A percentile compares a stretch with the other conserved stretches of the same genome.
These are phyloP conservation scores for Nymphaea thermarum DNA, from an alignment of 164 flowering plant genomes.

Conservation along the genomic window DNA sequence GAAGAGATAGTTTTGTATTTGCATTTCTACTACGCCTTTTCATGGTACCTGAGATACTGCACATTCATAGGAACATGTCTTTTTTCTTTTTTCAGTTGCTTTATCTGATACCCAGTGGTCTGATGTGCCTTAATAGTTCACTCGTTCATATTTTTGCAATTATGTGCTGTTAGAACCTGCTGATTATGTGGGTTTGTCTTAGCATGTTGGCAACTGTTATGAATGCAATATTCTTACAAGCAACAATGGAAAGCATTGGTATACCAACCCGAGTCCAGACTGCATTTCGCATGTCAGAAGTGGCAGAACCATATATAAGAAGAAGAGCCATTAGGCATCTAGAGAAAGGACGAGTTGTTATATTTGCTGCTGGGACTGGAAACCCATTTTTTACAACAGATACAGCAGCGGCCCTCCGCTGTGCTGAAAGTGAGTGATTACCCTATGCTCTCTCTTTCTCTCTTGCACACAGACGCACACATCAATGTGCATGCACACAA, in stretches of 20 bases:
- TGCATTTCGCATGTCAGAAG: constrained; percentile 98
- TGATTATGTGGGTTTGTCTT: background rate
- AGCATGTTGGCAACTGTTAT: constrained; percentile 99
- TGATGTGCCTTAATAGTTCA: too few relatives aligned
- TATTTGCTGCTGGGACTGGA: constrained; percentile 99
- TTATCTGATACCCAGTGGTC: too few relatives aligned
- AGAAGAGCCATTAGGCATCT: constrained; percentile 91
- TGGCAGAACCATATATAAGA: constrained; percentile 94
- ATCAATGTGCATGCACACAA: too few relatives aligned
- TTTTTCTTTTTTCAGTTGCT: too few relatives aligned
- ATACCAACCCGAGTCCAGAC: constrained; percentile 97
- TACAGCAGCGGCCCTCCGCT: constrained; percentile 97
- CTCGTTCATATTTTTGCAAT: background rate
- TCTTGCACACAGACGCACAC: too few relatives aligned
- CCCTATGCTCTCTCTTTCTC: too few relatives aligned
- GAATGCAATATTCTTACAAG: constrained; percentile 99
- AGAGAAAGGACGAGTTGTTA: constrained; percentile 97
- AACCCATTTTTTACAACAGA: constrained; percentile 99
- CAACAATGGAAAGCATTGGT: constrained; percentile 99
- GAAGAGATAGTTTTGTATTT: too few relatives aligned
- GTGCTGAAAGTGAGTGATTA: constrained; percentile 79
- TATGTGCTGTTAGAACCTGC: background rate
- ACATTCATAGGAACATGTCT: too few relatives aligned
- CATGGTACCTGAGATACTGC: too few relatives aligned
- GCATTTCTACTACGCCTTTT: too few relatives aligned